Evolutionary conservation across 2,329 filamentous ascomycete genomes (phyloP).

Genomic region (Fusarium veterinarium): DNA sequence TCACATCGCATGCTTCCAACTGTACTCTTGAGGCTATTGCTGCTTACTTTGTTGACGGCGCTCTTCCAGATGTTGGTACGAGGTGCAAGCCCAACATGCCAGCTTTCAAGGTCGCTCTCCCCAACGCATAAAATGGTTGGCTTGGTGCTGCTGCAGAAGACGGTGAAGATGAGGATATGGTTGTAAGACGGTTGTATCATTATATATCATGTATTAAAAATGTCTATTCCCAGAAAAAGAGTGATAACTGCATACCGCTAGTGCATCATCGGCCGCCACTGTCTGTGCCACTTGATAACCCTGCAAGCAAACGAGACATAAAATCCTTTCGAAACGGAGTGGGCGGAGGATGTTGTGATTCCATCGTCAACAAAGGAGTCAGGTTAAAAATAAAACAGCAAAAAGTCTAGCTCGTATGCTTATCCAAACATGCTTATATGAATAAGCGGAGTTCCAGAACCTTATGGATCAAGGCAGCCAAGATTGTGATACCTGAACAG

Average conservation of each 20-base stretch:
- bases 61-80: conserved; percentile 12
- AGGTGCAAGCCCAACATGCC: conserved; percentile 23
- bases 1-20: conserved; percentile 22
- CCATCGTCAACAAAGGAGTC: neutral
- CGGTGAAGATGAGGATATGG: neutral
- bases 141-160: neutral
- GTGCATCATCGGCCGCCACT: neutral
- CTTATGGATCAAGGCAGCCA: neutral
- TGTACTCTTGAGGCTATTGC: conserved; percentile 22
- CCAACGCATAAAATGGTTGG: neutral
- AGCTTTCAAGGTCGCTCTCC: conserved; percentile 19
- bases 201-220: neutral
- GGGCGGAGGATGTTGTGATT: accelerated
- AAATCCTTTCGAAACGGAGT: neutral
- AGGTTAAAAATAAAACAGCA: neutral
- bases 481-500: neutral
- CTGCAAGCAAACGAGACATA: neutral
- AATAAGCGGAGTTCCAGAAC: neutral
- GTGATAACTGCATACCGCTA: neutral
- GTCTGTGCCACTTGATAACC: neutral
- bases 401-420: neutral
- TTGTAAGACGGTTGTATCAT: neutral
- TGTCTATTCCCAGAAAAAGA: neutral
- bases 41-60: conserved; percentile 16
- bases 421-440: neutral